Conservation (phyloP, 495 filamentous ascomycete species). For the Aspergillus wentii region DNA sequence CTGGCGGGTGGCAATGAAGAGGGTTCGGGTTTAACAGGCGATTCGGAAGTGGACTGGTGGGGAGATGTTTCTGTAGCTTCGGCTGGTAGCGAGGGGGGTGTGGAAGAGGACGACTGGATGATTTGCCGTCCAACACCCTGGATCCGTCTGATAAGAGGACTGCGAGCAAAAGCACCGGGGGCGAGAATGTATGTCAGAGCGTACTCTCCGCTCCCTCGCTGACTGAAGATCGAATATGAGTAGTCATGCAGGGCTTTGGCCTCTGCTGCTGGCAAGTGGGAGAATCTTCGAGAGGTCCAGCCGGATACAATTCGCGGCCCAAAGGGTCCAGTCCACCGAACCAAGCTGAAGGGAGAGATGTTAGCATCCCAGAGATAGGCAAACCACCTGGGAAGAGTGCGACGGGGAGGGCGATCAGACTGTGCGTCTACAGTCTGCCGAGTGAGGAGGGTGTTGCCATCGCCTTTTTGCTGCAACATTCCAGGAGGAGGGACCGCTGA, state of each 20-base stretch:
- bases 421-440: constrained; percentile 29
- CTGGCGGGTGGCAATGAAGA: constrained; percentile 12
- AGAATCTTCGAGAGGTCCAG: constrained; percentile 90
- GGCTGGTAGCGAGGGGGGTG: constrained; percentile 9
- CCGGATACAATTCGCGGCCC: constrained; percentile 90
- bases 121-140: constrained; percentile 75
- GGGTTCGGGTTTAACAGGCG: constrained; percentile 9
- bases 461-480: constrained; percentile 32
- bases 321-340: constrained; percentile 86
- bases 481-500: constrained; percentile 18
- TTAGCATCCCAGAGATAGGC: constrained; percentile 96
- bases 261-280: constrained; percentile 77
- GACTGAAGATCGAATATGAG: constrained; percentile 89
- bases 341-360: constrained; percentile 86
- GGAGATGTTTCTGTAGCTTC: constrained; percentile 4
- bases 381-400: constrained; percentile 76
- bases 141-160: constrained; percentile 80
- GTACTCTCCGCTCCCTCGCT: constrained; percentile 91
- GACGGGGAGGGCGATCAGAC: constrained; percentile 41
- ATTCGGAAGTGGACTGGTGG: constrained; percentile 3
- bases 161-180: constrained; percentile 86
- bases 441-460: constrained; percentile 55
- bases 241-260: constrained; percentile 84
- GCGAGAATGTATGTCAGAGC: constrained; percentile 89
- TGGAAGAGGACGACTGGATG: constrained; percentile 25